Conservation (phyloP, 192 early-diverging fungal species). For the Glomus cerebriforme region DNA sequence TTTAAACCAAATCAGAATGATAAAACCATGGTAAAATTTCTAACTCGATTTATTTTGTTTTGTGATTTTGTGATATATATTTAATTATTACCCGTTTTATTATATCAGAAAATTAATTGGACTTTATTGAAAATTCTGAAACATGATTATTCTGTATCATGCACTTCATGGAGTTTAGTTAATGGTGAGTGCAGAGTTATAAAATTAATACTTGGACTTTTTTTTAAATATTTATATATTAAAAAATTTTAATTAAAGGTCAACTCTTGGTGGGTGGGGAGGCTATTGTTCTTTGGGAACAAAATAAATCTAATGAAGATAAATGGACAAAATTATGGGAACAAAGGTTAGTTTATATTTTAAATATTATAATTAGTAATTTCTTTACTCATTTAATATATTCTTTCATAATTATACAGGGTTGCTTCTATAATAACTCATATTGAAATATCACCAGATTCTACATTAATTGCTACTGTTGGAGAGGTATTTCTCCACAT, state of each 20-base stretch:
- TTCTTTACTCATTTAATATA: background rate
- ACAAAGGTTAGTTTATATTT: slow-evolving; percentile 37
- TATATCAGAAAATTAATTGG: slow-evolving; percentile 6
- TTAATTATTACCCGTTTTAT: background rate
- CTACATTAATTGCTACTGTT: slow-evolving; percentile 62
- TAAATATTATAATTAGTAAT: background rate
- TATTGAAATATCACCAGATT: slow-evolving; percentile 63
- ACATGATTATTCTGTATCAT: slow-evolving; percentile 25
- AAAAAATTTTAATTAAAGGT: slow-evolving; percentile 30
- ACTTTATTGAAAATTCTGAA: slow-evolving; percentile 12
- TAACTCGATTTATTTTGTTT: too few species aligned
- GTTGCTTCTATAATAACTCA: slow-evolving; percentile 44
- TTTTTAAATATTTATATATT: background rate
- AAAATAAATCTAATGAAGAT: slow-evolving; percentile 12
- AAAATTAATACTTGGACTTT: background rate
- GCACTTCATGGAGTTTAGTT: slow-evolving; percentile 24
- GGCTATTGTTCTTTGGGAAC: slow-evolving; percentile 39
- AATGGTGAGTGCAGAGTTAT: background rate
- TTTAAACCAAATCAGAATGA: slow-evolving; percentile 14
- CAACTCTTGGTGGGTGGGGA: slow-evolving; percentile 42
- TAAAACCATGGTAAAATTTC: slow-evolving; percentile 18
- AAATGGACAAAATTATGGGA: slow-evolving; percentile 46
- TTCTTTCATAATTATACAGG: slow-evolving; percentile 25
- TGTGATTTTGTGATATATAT: background rate
- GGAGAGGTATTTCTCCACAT: slow-evolving; percentile 47